A percentile compares a stretch with the other conserved stretches of the same genome.
Conservation (phyloP, 495 filamentous ascomycete species). For the Xylaria sp. region DNA sequence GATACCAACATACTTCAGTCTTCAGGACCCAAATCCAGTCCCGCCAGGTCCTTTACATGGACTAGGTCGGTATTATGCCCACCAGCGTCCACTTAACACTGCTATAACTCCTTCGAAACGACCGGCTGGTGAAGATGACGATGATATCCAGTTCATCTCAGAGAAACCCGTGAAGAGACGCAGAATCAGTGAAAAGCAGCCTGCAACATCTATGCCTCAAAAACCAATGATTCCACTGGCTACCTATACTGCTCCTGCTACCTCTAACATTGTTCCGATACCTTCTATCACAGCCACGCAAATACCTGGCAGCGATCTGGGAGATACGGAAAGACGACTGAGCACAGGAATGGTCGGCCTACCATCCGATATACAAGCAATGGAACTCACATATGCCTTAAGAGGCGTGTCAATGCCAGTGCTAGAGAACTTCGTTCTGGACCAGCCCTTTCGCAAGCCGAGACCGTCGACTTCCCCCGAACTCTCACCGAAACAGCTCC, state of each 20-base stretch:
- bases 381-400: slow-evolving; percentile 33
- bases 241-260: background rate
- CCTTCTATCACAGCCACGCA: slow-evolving; percentile 5
- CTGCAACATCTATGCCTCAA: background rate
- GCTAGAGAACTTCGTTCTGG: slow-evolving; percentile 37
- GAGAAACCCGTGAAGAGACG: slow-evolving; percentile 51
- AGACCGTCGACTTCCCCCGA: slow-evolving; percentile 36
- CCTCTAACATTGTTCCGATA: slow-evolving; percentile 6
- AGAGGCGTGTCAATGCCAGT: slow-evolving; percentile 45
- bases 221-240: slow-evolving; percentile 21
- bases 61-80: slow-evolving; percentile 12
- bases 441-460: slow-evolving; percentile 36
- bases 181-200: slow-evolving; percentile 37
- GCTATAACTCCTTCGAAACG: slow-evolving; percentile 30
- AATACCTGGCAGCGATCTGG: slow-evolving; percentile 14
- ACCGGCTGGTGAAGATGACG: slow-evolving; percentile 52
- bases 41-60: slow-evolving; percentile 1
- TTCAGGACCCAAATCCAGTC: background rate
- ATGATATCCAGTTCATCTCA: slow-evolving; percentile 55
- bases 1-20: slow-evolving; percentile 20
- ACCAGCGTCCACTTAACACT: slow-evolving; percentile 17
- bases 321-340: slow-evolving; percentile 37
- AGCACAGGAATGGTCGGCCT: slow-evolving; percentile 46
- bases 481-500: slow-evolving; percentile 44
- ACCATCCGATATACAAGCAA: slow-evolving; percentile 35